A percentile compares a stretch with the other conserved stretches of the same genome.
Conservation (phyloP, 805 yeast species). For the Kluyveromyces lactis region DNA sequence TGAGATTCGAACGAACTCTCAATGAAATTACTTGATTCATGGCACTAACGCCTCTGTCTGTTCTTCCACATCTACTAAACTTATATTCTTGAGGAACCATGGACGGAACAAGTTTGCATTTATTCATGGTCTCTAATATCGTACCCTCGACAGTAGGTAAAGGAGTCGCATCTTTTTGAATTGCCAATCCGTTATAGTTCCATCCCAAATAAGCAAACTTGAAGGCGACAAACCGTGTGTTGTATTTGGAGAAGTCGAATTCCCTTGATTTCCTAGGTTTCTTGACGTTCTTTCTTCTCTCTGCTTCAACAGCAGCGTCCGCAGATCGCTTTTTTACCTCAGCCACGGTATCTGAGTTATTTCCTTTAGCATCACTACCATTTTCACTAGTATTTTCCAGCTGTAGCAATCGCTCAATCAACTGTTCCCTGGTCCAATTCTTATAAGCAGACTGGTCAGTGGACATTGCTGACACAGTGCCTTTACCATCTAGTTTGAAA, state of each 20-base stretch:
- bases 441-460: conserved; percentile 34
- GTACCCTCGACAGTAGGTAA: conserved; percentile 81
- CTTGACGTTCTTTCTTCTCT: conserved; percentile 5
- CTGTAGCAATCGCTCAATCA: conserved; percentile 47
- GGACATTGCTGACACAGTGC: conserved; percentile 1
- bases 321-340: conserved; percentile 7
- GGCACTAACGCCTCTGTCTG: conserved; percentile 96
- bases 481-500: conserved; percentile 9
- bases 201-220: conserved; percentile 87
- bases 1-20: conserved; percentile 59
- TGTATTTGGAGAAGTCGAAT: conserved; percentile 59
- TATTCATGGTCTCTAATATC: conserved; percentile 61
- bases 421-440: conserved; percentile 57
- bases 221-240: conserved; percentile 65
- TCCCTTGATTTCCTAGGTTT: conserved; percentile 31
- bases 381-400: conserved; percentile 35
- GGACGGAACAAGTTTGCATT: conserved; percentile 56
- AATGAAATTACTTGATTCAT: conserved; percentile 89
- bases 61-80: conserved; percentile 89
- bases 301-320: conserved; percentile 2
- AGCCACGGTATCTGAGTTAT: not conserved
- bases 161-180: conserved; percentile 67
- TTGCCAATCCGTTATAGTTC: conserved; percentile 87
- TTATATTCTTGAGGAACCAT: conserved; percentile 53
- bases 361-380: not conserved